A percentile compares a stretch with the other conserved stretches of the same genome.
phyloP scores from a whole-genome alignment of 371 early-diverging fungal genomes.

The Mucor saturninus region DNA sequence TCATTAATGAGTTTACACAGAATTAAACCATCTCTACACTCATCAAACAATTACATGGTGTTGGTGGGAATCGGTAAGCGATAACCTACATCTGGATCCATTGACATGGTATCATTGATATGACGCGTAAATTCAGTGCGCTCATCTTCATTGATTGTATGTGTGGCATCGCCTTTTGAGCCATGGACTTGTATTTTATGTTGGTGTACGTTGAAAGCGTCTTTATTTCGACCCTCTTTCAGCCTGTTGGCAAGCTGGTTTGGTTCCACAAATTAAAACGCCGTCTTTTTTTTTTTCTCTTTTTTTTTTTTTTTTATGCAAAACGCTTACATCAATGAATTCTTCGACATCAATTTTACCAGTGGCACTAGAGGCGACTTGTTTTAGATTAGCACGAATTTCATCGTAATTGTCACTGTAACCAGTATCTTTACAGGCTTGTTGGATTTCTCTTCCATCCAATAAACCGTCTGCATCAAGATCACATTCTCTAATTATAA shows the following conservation, averaged over 20 bases:
- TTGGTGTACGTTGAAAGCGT: constrained; percentile 58
- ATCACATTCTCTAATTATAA: constrained; percentile 58
- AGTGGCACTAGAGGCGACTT: constrained; percentile 65
- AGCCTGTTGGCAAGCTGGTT: constrained; percentile 62
- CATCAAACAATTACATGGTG: constrained; percentile 91
- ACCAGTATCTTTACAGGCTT: constrained; percentile 66
- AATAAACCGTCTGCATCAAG: constrained; percentile 71
- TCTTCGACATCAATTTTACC: constrained; percentile 79
- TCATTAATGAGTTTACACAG: constrained; percentile 94
- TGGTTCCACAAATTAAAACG: neutral
- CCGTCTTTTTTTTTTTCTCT: neutral
- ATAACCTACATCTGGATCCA: constrained; percentile 77
- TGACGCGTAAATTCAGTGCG: constrained; percentile 89
- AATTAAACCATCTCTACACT: constrained; percentile 89
- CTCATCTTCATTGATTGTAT: constrained; percentile 95
- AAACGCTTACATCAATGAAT: constrained; percentile 67
- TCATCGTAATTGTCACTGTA: constrained; percentile 72
- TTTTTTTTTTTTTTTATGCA: neutral
- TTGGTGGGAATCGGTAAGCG: constrained; percentile 85
- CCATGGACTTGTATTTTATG: constrained; percentile 84
- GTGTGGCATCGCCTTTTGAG: constrained; percentile 79
- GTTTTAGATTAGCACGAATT: constrained; percentile 67
- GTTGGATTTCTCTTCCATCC: constrained; percentile 67
- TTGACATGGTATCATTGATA: constrained; percentile 81
- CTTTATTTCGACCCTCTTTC: constrained; percentile 59